These are phyloP conservation scores for Phialophora tarda DNA, from an alignment of 2,329 filamentous ascomycete species.

Conservation along the genomic window DNA sequence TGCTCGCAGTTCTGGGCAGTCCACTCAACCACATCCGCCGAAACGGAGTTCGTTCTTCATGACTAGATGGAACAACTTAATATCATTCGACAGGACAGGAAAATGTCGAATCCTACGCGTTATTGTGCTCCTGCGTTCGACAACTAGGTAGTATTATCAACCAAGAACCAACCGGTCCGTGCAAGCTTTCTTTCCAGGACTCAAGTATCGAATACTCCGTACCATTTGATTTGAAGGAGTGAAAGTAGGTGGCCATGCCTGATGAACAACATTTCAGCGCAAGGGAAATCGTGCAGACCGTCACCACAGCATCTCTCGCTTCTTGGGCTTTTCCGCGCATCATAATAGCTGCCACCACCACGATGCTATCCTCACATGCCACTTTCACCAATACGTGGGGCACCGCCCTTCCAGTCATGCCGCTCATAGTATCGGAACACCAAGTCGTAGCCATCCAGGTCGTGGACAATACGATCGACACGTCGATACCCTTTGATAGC, in stretches of 20 bases:
- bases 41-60: not conserved
- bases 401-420: constrained; percentile 75
- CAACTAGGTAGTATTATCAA: not conserved
- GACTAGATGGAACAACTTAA: not conserved
- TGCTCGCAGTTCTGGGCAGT: too few species aligned
- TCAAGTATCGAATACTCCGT: not conserved
- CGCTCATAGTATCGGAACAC: constrained; percentile 97
- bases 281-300: not conserved
- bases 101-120: too few species aligned
- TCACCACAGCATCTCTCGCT: not conserved
- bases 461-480: constrained; percentile 93
- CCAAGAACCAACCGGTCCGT: not conserved
- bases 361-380: not conserved
- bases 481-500: constrained; percentile 83
- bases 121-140: not conserved
- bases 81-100: not conserved
- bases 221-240: not conserved
- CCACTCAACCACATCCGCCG: not conserved
- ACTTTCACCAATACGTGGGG: constrained; percentile 64
- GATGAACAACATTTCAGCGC: not conserved
- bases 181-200: not conserved
- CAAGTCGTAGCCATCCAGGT: constrained; percentile 95
- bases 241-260: not conserved
- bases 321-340: not conserved
- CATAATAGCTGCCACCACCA: not conserved